phyloP scores from a whole-genome alignment of 441 rosid species.

The Pelargonium fulgidum region DNA sequence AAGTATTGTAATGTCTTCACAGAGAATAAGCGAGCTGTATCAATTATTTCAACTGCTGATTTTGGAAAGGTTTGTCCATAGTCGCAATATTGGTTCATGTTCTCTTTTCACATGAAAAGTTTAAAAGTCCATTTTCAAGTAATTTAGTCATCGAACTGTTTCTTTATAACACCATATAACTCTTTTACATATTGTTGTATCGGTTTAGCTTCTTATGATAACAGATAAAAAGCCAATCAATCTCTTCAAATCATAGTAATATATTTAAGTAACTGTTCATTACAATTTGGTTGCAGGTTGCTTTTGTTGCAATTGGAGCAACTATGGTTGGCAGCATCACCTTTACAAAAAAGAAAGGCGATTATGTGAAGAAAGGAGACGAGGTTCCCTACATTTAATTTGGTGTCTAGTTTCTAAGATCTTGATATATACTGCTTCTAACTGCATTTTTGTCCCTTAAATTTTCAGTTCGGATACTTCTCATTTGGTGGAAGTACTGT shows the following conservation, averaged over 20 bases:
- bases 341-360: conserved; percentile 55
- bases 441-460: conserved; percentile 14
- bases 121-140: too few relatives aligned
- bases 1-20: conserved; percentile 91
- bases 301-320: conserved; percentile 91
- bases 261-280: neutral
- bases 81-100: too few relatives aligned
- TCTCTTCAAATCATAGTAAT: neutral
- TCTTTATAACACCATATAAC: too few relatives aligned
- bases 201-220: too few relatives aligned
- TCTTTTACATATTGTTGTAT: too few relatives aligned
- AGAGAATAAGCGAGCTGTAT: conserved; percentile 71
- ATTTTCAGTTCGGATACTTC: conserved; percentile 73
- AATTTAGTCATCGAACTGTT: neutral
- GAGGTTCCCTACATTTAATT: conserved; percentile 37
- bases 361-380: conserved; percentile 61
- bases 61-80: conserved; percentile 69
- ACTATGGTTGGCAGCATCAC: conserved; percentile 93
- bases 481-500: conserved; percentile 96
- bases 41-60: conserved; percentile 60
- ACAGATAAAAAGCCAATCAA: neutral
- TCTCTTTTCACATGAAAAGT: too few relatives aligned
- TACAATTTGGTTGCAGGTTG: conserved; percentile 42
- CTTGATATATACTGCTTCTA: conserved; percentile 5
- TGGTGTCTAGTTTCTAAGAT: neutral